phyloP scores from a whole-genome alignment of 169 alveolate genomes.

The Cystoisospora suis region DNA sequence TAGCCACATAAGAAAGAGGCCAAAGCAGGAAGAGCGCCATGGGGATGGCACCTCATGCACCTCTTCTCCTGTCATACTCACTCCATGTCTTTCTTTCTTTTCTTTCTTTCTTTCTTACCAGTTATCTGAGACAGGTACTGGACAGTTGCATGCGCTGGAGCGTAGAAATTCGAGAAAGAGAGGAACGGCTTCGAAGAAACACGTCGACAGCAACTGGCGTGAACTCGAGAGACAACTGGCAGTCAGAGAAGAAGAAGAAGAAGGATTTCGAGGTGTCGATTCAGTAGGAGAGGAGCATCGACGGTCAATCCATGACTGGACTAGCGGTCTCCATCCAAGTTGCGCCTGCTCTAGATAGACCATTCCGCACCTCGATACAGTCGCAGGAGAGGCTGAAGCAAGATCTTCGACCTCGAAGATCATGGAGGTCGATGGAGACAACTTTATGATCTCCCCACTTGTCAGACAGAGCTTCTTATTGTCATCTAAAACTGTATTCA shows the following conservation, averaged over 20 bases:
- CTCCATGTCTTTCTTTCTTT: neutral
- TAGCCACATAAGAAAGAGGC: too few species aligned
- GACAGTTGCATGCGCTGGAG: conserved; percentile 49
- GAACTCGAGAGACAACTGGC: neutral
- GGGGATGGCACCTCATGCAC: too few species aligned
- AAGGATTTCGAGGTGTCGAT: neutral
- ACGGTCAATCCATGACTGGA: conserved; percentile 84
- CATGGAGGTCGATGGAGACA: conserved; percentile 86
- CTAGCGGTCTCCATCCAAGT: conserved; percentile 90
- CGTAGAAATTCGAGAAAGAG: conserved; percentile 56
- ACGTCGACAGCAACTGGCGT: neutral
- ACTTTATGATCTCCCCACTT: conserved; percentile 89
- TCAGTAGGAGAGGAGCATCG: neutral
- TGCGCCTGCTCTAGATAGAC: conserved; percentile 91
- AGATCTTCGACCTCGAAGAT: conserved; percentile 92
- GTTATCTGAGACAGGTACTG: conserved; percentile 65
- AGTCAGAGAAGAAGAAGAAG: neutral
- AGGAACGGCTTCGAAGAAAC: conserved; percentile 35
- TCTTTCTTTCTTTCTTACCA: conserved; percentile 29
- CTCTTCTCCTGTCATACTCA: neutral
- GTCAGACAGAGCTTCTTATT: conserved; percentile 92
- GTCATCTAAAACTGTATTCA: conserved; percentile 95
- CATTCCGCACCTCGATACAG: conserved; percentile 94
- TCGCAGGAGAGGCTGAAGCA: conserved; percentile 93
- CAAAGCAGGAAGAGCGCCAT: too few species aligned